Evolutionary conservation across 2,329 filamentous ascomycete genomes (phyloP), one percentile per base, ranked within the genome.

Genomic region (Fusarium guadeloupense): DNA sequence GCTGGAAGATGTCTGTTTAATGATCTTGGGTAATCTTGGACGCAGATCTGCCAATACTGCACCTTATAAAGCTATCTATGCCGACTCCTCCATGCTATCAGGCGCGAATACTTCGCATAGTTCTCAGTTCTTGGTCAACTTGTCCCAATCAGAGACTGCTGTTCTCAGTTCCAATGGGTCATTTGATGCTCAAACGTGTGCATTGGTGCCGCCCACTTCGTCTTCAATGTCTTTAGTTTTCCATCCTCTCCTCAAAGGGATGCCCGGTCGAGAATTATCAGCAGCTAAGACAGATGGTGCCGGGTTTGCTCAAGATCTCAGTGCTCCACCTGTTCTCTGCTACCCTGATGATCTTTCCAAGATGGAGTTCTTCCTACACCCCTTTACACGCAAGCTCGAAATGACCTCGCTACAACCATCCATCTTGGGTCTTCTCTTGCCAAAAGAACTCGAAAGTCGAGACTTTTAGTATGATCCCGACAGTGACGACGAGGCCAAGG

Each of bases 201-300:
- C 35, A 25, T 31, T 50, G 30, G 33, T 17, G 6, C 39, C 44
- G 6, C 42, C 41, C 5, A 41, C 17, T 4, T 42, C 41, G 4
- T 26, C 44, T 5, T 53, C 61, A 2, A 50, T 54, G 1, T 54
- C 60, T 19, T 43, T 62, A 5, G 54, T 60, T 8, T 67, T 66
- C 1, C 68, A 71, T 26, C 93, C 77, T 83, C 69, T 78, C 0
- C 69, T 78, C 9, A 69, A 59, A 43, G 75, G 77, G 6, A 72
- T 76, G 50, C 76, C 77, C 1, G 77, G 77, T 3, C 71, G 76
- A 46, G 77, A 79, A 45, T 59, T 78, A 9, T 75, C 75, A 0
- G 69, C 69, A 4, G 72, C 77, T 13, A 76, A 73, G 42, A 78
- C 75, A 2, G 75, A 79, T 25, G 71, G 70, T 5, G 72, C 74